Conservation (phyloP, 108 stramenopile genomes). For the Nannochloropsis oceanica region DNA sequence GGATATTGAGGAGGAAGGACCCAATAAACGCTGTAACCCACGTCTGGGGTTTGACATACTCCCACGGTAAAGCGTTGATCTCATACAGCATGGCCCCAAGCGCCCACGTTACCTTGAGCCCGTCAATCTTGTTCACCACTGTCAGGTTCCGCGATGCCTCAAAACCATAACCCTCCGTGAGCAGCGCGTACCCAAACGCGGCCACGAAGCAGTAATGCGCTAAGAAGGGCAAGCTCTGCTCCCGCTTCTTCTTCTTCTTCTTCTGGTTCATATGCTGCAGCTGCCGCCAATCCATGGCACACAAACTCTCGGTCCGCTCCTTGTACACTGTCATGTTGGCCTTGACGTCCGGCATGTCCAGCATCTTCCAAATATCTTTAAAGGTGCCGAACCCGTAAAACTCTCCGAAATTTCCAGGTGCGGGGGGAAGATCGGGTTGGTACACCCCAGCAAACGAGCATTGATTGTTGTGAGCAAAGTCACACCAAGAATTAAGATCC, state of each 20-base stretch:
- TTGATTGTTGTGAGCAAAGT: constrained; percentile 62
- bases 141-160: constrained; percentile 42
- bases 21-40: not conserved
- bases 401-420: constrained; percentile 36
- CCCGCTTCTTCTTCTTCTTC: constrained; percentile 5
- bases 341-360: constrained; percentile 10
- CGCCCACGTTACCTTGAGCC: constrained; percentile 59
- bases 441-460: constrained; percentile 81
- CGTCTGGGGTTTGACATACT: constrained; percentile 1
- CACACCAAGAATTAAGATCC: constrained; percentile 54
- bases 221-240: not conserved
- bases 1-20: not conserved
- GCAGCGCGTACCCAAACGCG: constrained; percentile 48
- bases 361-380: constrained; percentile 38
- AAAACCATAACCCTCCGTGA: constrained; percentile 64
- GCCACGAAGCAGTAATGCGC: constrained; percentile 58
- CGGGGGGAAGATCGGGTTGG: constrained; percentile 60
- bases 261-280: constrained; percentile 43
- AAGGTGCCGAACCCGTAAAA: constrained; percentile 57
- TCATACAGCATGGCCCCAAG: constrained; percentile 71
- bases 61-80: constrained; percentile 70
- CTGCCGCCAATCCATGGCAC: constrained; percentile 40
- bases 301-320: constrained; percentile 40
- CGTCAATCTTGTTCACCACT: constrained; percentile 56
- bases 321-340: constrained; percentile 40